A percentile compares a stretch with the other conserved stretches of the same genome.
These are phyloP conservation scores for Ceratocystis variospora DNA, from an alignment of 2,329 filamentous ascomycete genomes.

Conservation along the genomic window DNA sequence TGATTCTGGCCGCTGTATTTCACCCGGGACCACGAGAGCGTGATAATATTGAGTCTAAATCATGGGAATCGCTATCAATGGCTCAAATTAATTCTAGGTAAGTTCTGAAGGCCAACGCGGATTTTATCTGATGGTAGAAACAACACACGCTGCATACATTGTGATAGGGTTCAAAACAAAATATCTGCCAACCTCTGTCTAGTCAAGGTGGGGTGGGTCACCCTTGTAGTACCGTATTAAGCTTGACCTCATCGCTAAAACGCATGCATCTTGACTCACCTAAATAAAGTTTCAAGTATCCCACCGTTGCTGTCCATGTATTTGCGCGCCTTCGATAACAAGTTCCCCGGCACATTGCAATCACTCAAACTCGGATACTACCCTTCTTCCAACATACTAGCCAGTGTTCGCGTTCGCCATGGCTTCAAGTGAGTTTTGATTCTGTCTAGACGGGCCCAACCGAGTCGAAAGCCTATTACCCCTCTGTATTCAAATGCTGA, in stretches of 20 bases:
- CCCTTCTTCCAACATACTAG: neutral
- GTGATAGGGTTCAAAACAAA: too few species aligned
- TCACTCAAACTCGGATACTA: neutral
- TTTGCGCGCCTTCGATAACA: neutral
- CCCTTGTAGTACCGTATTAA: neutral
- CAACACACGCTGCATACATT: too few species aligned
- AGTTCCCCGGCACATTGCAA: neutral
- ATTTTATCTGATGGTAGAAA: too few species aligned
- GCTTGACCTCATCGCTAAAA: slow-evolving; percentile 5
- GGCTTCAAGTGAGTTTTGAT: neutral
- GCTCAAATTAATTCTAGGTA: too few species aligned
- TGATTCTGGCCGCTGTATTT: neutral
- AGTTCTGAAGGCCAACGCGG: too few species aligned
- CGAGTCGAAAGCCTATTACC: neutral
- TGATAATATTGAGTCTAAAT: too few species aligned
- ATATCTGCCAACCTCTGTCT: too few species aligned
- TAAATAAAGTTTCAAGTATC: neutral
- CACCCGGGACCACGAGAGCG: neutral
- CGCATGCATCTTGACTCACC: slow-evolving; percentile 4
- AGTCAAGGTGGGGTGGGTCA: neutral
- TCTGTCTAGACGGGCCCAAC: neutral
- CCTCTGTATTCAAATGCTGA: neutral
- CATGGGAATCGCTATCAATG: too few species aligned
- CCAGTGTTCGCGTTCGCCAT: neutral
- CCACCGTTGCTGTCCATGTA: neutral